Base-by-base conservation (phyloP, 164 flowering plant species). In the Paratinospora sagittata region DNA sequence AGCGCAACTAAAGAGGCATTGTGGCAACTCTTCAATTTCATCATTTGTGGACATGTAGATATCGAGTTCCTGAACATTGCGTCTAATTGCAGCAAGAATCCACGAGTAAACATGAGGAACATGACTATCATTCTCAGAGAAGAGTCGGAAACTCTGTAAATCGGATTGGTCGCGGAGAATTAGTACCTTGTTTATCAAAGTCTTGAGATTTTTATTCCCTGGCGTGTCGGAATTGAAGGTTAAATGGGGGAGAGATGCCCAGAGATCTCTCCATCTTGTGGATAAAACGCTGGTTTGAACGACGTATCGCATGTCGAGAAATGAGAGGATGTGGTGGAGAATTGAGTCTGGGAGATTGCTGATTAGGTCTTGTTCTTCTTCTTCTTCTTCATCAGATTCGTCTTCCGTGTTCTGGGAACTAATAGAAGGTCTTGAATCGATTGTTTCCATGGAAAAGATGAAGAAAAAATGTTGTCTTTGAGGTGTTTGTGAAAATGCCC, bases 201-300 rank as follows among this genome's bases (percentile, higher is more conserved):
- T 41, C 45, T 6, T 11, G 45, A 41, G 11, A 41, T 41, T 11
- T 11, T 41, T 11, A 41, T 41, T 6, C 6, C 11, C 8, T 41
- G 45, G 8, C 45, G 45, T 11, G 45, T 16, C 61, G 45, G 36
- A 12, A 14, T 58, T 26, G 65, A 70, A 70, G 65, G 33, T 70
- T 5, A 70, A 13, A 61, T 17, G 3, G 16, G 72, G 65, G 27
- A 58, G 21, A 37, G 36, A 60, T 8, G 45, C 11, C 72, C 72
- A 70, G 5, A 39, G 16, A 39, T 58, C 16, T 33, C 27, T 34
- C 43, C 43, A 69, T 57, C 72, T 69, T n/a, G 9, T 69, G 5
- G 52, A 58, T 26, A 69, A 39, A 36, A 70, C 0, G 65, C 72
- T n/a, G 30, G 66, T 60, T 60, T 23, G 65, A 36, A 57, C 43